Evolutionary conservation across 2,329 filamentous ascomycete genomes (phyloP), one percentile per base, ranked within the genome.

Genomic region (Neocucurbitaria cava): DNA sequence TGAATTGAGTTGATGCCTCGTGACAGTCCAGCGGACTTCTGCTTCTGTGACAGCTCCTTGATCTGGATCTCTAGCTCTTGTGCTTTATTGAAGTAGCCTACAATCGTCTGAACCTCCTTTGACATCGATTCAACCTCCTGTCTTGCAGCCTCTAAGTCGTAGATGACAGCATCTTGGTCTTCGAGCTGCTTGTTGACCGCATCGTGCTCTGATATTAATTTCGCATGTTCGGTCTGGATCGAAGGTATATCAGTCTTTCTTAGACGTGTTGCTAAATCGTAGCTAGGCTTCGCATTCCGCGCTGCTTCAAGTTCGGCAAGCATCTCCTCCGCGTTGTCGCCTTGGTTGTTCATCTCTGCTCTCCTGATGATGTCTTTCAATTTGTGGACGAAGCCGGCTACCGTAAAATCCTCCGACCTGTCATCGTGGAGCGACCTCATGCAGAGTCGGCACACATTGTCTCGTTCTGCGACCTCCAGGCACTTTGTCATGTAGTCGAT

Each of bases 1-100:
- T 95, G 90, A 48, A 98, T 92, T 62, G 95, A 90, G 49, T 96
- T 90, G 6, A 92, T 83, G 26, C 90, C 90, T 58, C 91, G 86
- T 13, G 85, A 84, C 9, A 82, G 75, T 11, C 85, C 84, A 23
- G 83, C 81, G 13, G 88, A 85, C 67, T 89, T 87, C 70, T 97
- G 90, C 63, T 92, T 92, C 8, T 87, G 87, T 53, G 86, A 82
- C 45, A 96, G 84, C 49, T 90, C 87, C 51, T 89, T 82, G 45
- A 97, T 89, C 72, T 96, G 89, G 35, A 78, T 78, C 66, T 90
- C 85, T 5, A 91, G 87, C 33, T 88, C 87, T 42, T 81, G 81
- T 55, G 94, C 89, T 40, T 96, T 91, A 56, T 82, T 84, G 59
- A 87, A 80, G 39, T 89, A 89, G 72, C 90, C 89, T 8, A 84